Evolutionary conservation across 2,329 filamentous ascomycete genomes (phyloP).

Genomic region (Hypoxylon sp.): DNA sequence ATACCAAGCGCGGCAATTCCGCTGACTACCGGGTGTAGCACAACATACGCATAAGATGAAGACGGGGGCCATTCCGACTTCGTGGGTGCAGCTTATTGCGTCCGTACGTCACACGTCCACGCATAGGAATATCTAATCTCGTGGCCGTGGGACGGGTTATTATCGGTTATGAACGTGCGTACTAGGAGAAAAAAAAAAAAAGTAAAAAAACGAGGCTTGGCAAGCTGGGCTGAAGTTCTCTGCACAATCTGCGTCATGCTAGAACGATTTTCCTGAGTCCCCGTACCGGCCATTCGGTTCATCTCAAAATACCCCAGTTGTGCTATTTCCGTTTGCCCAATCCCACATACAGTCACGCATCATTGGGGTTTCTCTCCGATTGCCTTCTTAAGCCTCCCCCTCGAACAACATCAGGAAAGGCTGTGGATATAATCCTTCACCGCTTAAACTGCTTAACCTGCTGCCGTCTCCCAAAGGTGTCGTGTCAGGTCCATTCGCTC

Average conservation of each 20-base stretch:
- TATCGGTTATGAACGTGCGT: conserved; percentile 34
- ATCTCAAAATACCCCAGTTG: conserved; percentile 46
- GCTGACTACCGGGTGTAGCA: conserved; percentile 43
- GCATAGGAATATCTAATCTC: conserved; percentile 29
- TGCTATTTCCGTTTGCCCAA: conserved; percentile 48
- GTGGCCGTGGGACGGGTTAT: conserved; percentile 35
- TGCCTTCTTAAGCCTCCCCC: conserved; percentile 37
- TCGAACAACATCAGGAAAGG: conserved; percentile 34
- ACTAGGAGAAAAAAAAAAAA: conserved; percentile 3
- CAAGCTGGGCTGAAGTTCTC: conserved; percentile 43
- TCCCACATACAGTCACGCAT: conserved; percentile 43
- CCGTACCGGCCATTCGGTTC: conserved; percentile 51
- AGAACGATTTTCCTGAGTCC: conserved; percentile 31
- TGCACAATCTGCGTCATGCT: conserved; percentile 53
- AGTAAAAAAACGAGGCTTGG: conserved; percentile 47
- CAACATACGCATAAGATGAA: conserved; percentile 43
- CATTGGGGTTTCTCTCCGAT: conserved; percentile 36
- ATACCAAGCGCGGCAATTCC: conserved; percentile 44
- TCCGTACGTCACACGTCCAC: conserved; percentile 41
- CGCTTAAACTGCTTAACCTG: conserved; percentile 47
- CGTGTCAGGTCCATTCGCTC: conserved; percentile 49
- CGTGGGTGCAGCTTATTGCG: conserved; percentile 43
- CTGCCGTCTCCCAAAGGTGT: conserved; percentile 47
- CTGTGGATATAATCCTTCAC: conserved; percentile 54
- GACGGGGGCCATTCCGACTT: conserved; percentile 44